These are phyloP conservation scores for Ustilago cynodontis DNA, from an alignment of 1,284 basidiomycete species.

Conservation along the genomic window DNA sequence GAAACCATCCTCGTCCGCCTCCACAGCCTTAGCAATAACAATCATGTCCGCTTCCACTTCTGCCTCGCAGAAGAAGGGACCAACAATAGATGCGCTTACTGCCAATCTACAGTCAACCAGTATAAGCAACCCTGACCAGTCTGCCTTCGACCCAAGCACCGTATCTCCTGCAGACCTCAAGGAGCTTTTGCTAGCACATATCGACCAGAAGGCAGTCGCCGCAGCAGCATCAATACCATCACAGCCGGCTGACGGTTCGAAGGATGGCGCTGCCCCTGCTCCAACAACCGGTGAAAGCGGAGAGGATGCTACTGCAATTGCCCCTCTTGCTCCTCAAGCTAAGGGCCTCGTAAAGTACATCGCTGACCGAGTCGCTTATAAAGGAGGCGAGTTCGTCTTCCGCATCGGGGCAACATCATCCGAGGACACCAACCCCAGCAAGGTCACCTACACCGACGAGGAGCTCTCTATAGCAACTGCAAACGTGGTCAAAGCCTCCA, in stretches of 20 bases:
- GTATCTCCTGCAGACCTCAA: constrained; percentile 27
- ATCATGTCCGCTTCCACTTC: constrained; percentile 27
- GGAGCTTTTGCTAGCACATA: constrained; percentile 39
- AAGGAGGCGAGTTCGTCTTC: constrained; percentile 57
- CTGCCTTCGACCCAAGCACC: constrained; percentile 12
- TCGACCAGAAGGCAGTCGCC: constrained; percentile 17
- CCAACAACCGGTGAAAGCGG: not conserved
- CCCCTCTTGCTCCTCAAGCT: constrained; percentile 15
- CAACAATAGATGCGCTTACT: constrained; percentile 58
- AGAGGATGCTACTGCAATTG: not conserved
- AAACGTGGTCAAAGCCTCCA: constrained; percentile 46
- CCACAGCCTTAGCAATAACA: not conserved
- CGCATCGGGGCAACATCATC: constrained; percentile 33
- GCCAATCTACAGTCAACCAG: constrained; percentile 33
- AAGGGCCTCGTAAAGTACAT: constrained; percentile 46
- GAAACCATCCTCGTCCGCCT: not conserved
- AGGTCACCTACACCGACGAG: constrained; percentile 29
- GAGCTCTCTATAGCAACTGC: constrained; percentile 48
- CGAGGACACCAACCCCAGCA: constrained; percentile 5
- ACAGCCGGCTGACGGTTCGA: not conserved
- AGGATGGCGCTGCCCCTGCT: not conserved
- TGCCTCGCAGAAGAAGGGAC: constrained; percentile 36
- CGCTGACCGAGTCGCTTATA: constrained; percentile 40
- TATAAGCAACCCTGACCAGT: constrained; percentile 4
- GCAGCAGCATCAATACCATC: constrained; percentile 14